These are phyloP conservation scores for Pseudisothecium myosuroides DNA, from an alignment of 225 moss, liverwort and hornwort species.

Conservation along the genomic window DNA sequence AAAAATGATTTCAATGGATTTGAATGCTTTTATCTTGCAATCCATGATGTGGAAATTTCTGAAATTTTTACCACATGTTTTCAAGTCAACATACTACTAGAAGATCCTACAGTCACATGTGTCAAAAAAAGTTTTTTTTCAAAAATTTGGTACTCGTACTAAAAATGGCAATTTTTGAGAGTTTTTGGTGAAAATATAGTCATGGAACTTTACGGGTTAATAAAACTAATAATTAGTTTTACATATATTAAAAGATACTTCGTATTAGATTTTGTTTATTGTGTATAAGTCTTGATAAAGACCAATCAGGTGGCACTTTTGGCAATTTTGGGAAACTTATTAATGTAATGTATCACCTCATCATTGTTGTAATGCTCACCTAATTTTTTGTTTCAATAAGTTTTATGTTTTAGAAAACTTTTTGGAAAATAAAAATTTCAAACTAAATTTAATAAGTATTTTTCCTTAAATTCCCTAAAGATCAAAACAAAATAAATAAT, in stretches of 20 bases:
- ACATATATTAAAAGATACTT: neutral
- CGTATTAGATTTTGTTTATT: neutral
- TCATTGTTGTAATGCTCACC: neutral
- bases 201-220: no score
- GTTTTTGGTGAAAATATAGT: no score
- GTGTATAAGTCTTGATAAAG: neutral
- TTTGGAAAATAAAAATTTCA: no score
- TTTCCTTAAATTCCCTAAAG: neutral
- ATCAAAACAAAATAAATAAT: neutral
- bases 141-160: no score
- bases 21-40: no score
- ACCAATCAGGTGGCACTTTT: neutral
- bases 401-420: neutral
- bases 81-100: no score
- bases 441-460: neutral
- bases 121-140: no score
- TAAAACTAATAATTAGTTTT: neutral
- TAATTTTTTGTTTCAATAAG: neutral
- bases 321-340: neutral
- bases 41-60: no score
- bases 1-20: no score
- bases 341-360: neutral
- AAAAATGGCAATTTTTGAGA: no score
- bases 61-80: no score
- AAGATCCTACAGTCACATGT: no score